Conservation (phyloP, 371 early-diverging fungal genomes). For the Basidiobolus meristosporus region DNA sequence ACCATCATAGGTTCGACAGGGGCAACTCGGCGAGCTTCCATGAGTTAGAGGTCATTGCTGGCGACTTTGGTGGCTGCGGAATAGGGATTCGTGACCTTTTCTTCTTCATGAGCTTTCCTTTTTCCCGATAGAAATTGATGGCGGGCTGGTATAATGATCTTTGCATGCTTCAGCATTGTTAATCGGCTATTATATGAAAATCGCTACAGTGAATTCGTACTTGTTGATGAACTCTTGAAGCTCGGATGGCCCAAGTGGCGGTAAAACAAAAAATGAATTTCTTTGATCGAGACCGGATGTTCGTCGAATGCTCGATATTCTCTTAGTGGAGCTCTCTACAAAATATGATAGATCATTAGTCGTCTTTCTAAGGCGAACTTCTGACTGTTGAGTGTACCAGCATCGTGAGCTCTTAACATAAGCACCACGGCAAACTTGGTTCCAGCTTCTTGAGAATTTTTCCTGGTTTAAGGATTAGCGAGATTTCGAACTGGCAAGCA, state of each 20-base stretch:
- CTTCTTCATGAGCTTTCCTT: constrained; percentile 44
- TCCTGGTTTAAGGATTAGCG: constrained; percentile 24
- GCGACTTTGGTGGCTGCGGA: constrained; percentile 18
- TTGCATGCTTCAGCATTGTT: constrained; percentile 24
- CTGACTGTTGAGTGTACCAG: too few species aligned
- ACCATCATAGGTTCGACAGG: constrained; percentile 46
- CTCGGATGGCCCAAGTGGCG: constrained; percentile 22
- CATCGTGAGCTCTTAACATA: too few species aligned
- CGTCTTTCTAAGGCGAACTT: too few species aligned
- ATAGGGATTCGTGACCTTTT: constrained; percentile 40
- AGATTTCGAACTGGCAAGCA: too few species aligned
- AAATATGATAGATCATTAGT: too few species aligned
- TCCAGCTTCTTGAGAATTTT: constrained; percentile 36
- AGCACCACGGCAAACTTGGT: constrained; percentile 56
- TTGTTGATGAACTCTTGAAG: constrained; percentile 39
- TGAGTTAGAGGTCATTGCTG: too few species aligned
- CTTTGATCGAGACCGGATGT: constrained; percentile 39
- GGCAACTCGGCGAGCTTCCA: too few species aligned
- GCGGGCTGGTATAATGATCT: constrained; percentile 42
- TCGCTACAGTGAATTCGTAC: constrained; percentile 19
- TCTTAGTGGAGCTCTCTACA: too few species aligned
- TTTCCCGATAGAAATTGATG: constrained; percentile 48
- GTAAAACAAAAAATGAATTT: constrained; percentile 37
- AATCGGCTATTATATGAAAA: neutral
- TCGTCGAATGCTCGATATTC: constrained; percentile 31